phyloP scores from a whole-genome alignment of 495 filamentous ascomycete species.

The Bryoglossum gracile region DNA sequence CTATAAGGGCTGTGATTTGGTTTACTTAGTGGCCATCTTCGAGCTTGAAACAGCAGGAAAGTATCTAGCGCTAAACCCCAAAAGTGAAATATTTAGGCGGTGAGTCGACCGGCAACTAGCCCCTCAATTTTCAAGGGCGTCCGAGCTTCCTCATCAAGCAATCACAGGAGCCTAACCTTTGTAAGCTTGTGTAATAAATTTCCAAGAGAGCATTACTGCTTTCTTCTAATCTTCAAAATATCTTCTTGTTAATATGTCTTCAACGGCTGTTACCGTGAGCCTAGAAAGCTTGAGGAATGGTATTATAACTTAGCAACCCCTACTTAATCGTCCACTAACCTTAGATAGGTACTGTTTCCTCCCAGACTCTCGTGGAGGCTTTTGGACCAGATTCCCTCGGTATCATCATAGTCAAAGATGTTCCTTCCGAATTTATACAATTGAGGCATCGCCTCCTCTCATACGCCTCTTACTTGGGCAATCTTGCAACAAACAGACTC shows the following conservation, averaged over 20 bases:
- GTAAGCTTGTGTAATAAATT: background rate
- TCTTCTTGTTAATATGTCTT: constrained; percentile 30
- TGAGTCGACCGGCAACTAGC: no score
- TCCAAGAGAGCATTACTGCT: background rate
- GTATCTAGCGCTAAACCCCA: background rate
- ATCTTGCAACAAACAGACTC: constrained; percentile 64
- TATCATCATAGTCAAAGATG: constrained; percentile 83
- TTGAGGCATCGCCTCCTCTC: constrained; percentile 71
- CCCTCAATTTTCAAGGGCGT: background rate
- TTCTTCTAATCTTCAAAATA: background rate
- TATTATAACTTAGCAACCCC: constrained; percentile 16
- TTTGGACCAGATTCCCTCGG: constrained; percentile 90
- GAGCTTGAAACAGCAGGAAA: no score
- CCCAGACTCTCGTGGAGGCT: constrained; percentile 68
- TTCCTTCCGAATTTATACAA: constrained; percentile 59
- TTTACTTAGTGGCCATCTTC: no score
- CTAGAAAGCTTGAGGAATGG: constrained; percentile 45
- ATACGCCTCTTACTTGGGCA: constrained; percentile 83
- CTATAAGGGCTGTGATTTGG: no score
- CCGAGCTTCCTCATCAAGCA: background rate
- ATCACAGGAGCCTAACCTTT: no score
- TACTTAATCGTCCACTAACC: constrained; percentile 3
- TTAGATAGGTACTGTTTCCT: constrained; percentile 57
- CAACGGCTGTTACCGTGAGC: constrained; percentile 44
- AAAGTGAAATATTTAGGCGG: background rate